Percentiles rank a stretch among this genome's conserved stretches.
These are phyloP conservation scores for Saccharum spontaneum DNA, from an alignment of 176 grass and related monocot genomes.

Conservation along the genomic window DNA sequence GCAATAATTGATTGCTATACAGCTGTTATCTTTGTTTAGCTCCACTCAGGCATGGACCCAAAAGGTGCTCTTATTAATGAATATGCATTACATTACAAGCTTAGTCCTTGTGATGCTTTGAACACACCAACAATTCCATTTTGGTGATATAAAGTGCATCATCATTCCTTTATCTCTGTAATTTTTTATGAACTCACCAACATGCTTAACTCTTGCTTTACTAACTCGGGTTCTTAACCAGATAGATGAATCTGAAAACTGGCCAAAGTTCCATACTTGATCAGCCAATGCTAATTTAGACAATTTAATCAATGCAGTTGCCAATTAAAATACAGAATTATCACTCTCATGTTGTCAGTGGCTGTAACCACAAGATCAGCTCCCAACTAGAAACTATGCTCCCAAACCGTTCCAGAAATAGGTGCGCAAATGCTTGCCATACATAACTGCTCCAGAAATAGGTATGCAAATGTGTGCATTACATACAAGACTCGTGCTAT, in stretches of 20 bases:
- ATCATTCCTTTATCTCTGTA: background rate
- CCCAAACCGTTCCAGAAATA: background rate
- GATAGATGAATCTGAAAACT: background rate
- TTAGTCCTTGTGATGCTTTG: background rate
- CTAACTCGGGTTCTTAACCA: background rate
- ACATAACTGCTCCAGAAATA: background rate
- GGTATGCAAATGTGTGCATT: background rate
- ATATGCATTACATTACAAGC: conserved; percentile 3
- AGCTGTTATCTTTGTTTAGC: background rate
- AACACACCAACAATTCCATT: background rate
- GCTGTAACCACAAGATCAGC: background rate
- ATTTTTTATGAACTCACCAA: background rate
- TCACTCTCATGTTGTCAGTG: background rate
- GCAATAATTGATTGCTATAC: background rate
- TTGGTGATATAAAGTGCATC: background rate
- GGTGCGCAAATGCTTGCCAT: background rate
- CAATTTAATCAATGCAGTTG: background rate
- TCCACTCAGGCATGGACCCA: background rate
- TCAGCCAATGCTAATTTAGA: background rate
- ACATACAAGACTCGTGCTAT: background rate
- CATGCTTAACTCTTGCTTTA: background rate
- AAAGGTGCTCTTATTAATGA: background rate
- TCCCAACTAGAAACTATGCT: background rate
- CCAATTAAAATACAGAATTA: background rate
- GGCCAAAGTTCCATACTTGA: background rate